Conservation (phyloP, 352 stramenopile species). For the Pelagophyceae sp. region DNA sequence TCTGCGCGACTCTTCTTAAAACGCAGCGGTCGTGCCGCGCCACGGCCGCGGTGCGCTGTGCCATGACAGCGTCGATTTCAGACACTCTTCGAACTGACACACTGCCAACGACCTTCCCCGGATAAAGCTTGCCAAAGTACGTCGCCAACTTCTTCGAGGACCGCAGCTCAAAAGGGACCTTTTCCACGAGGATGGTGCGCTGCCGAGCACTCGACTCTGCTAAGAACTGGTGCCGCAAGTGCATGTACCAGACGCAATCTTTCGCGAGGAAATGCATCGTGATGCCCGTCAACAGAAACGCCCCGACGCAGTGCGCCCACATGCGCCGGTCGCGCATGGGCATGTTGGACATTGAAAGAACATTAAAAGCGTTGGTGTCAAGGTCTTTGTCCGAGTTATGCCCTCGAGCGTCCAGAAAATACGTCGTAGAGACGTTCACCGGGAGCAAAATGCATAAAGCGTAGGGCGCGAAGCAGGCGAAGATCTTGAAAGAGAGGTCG, state of each 20-base stretch:
- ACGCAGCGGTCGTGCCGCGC: background rate
- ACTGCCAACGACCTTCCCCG: conserved; percentile 20
- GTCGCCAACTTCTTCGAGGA: background rate
- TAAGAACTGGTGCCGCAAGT: conserved; percentile 16
- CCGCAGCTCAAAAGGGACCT: background rate
- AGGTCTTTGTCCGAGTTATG: background rate
- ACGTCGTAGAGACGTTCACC: conserved; percentile 12
- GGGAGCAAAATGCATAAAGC: conserved; percentile 12
- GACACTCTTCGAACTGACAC: conserved; percentile 2
- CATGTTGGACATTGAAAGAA: conserved; percentile 13
- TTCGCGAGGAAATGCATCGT: conserved; percentile 11
- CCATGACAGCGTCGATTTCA: background rate
- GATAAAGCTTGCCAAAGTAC: conserved; percentile 14
- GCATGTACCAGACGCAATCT: conserved; percentile 22
- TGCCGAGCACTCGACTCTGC: background rate
- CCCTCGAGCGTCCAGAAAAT: background rate
- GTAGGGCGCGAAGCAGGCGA: conserved; percentile 22
- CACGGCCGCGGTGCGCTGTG: background rate
- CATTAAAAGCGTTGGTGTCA: conserved; percentile 11
- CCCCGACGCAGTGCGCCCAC: conserved; percentile 18
- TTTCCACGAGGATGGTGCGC: background rate
- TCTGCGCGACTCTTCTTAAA: background rate
- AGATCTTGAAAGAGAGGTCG: conserved; percentile 16
- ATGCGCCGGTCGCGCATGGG: background rate
- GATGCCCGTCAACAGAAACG: conserved; percentile 8